Conservation (phyloP, 306 rosid genomes). For the Trichosanthes truncata region DNA sequence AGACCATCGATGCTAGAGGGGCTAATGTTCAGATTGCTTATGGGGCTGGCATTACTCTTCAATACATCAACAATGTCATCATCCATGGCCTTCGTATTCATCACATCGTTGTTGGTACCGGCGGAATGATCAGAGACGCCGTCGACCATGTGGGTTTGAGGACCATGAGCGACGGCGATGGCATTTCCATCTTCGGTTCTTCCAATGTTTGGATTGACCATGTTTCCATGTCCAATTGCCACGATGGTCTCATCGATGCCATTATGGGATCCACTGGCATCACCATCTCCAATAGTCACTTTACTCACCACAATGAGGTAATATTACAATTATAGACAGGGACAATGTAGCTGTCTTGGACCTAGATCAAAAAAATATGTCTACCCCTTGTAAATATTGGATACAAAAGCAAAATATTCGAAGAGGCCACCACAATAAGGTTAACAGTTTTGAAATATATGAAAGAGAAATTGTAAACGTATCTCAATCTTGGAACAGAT, state of each 20-base stretch:
- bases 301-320: slow-evolving; percentile 64
- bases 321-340: no score
- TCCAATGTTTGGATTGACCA: slow-evolving; percentile 79
- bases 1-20: slow-evolving; percentile 78
- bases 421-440: no score
- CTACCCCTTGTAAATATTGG: no score
- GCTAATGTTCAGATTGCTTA: slow-evolving; percentile 29
- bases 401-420: no score
- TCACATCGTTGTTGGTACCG: slow-evolving; percentile 19
- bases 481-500: no score
- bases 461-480: no score
- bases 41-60: slow-evolving; percentile 70
- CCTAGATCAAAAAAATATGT: no score
- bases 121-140: slow-evolving; percentile 50
- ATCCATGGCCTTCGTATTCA: slow-evolving; percentile 46
- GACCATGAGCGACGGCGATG: slow-evolving; percentile 68
- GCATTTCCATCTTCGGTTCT: slow-evolving; percentile 62
- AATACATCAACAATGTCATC: slow-evolving; percentile 48
- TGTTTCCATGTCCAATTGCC: slow-evolving; percentile 50
- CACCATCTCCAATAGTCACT: slow-evolving; percentile 76
- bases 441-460: no score
- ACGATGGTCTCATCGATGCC: slow-evolving; percentile 60
- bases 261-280: slow-evolving; percentile 73
- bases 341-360: no score
- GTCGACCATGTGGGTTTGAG: slow-evolving; percentile 39